A percentile compares a stretch with the other conserved stretches of the same genome.
phyloP scores from a whole-genome alignment of 225 moss, liverwort and hornwort species.

The Rhytidiadelphus loreus region DNA sequence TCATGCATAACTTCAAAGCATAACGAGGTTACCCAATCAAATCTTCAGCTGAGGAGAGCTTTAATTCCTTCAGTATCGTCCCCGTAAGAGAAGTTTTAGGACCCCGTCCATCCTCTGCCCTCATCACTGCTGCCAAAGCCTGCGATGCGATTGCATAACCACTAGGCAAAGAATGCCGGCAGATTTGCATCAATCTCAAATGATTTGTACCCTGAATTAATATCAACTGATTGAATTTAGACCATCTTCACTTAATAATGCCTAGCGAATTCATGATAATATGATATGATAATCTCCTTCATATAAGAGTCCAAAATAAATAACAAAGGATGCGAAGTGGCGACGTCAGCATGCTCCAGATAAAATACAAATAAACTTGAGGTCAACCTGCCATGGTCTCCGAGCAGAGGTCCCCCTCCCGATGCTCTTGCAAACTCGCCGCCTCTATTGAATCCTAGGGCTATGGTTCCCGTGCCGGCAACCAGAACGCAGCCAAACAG shows the following conservation, averaged over 20 bases:
- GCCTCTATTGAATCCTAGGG: slow-evolving; percentile 60
- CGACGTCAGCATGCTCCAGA: background rate
- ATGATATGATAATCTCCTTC: background rate
- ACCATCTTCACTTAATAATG: background rate
- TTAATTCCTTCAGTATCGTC: slow-evolving; percentile 51
- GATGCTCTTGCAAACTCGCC: slow-evolving; percentile 70
- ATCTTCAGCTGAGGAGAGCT: slow-evolving; percentile 58
- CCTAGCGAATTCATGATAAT: background rate
- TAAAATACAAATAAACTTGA: background rate
- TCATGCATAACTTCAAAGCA: background rate
- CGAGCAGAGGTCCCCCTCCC: slow-evolving; percentile 74
- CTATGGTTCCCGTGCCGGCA: slow-evolving; percentile 82
- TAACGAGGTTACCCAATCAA: slow-evolving; percentile 54
- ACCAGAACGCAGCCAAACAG: slow-evolving; percentile 83
- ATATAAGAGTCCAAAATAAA: background rate
- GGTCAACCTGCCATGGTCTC: slow-evolving; percentile 80
- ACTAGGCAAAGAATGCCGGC: slow-evolving; percentile 31
- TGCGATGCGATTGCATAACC: slow-evolving; percentile 85
- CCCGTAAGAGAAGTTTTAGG: slow-evolving; percentile 58
- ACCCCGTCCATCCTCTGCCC: slow-evolving; percentile 89
- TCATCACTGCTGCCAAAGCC: slow-evolving; percentile 77
- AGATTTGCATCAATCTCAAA: slow-evolving; percentile 16
- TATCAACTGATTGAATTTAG: background rate
- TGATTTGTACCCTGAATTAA: background rate
- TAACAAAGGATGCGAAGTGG: background rate